phyloP scores from a whole-genome alignment of 2,329 filamentous ascomycete species.

The Aspergillus candidus region DNA sequence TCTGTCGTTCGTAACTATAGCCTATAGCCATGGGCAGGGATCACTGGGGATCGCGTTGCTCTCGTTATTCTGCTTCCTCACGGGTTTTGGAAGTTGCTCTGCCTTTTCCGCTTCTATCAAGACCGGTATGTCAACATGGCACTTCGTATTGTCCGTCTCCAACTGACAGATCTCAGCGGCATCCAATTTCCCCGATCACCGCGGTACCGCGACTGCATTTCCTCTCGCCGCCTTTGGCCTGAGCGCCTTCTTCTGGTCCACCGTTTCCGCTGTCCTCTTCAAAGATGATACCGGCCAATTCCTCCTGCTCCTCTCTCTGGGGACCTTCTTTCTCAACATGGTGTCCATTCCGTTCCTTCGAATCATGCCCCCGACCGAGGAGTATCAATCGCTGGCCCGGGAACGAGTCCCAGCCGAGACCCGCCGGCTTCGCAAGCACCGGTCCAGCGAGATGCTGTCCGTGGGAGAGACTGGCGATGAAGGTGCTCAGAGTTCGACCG shows the following conservation, averaged over 20 bases:
- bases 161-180: conserved; percentile 52
- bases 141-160: conserved; percentile 1
- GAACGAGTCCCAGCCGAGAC: conserved; percentile 22
- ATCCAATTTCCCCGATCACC: conserved; percentile 83
- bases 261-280: conserved; percentile 68
- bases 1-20: conserved; percentile 32
- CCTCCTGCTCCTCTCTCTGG: conserved; percentile 70
- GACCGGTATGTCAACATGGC: conserved; percentile 42
- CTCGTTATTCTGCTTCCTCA: conserved; percentile 78
- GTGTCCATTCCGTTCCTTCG: conserved; percentile 78
- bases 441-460: conserved; percentile 23
- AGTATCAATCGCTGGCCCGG: conserved; percentile 39
- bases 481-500: conserved; percentile 32
- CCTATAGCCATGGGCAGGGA: conserved; percentile 63
- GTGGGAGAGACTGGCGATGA: conserved; percentile 27
- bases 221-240: conserved; percentile 88
- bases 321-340: conserved; percentile 70
- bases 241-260: conserved; percentile 93
- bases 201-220: conserved; percentile 90
- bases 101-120: conserved; percentile 90
- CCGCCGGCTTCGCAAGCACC: conserved; percentile 29
- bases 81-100: conserved; percentile 81
- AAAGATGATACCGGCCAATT: conserved; percentile 78
- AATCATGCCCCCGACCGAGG: conserved; percentile 56
- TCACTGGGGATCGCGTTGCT: conserved; percentile 53